Base-by-base conservation (phyloP, 345 rosid species). In the Eucalyptus cloeziana region DNA sequence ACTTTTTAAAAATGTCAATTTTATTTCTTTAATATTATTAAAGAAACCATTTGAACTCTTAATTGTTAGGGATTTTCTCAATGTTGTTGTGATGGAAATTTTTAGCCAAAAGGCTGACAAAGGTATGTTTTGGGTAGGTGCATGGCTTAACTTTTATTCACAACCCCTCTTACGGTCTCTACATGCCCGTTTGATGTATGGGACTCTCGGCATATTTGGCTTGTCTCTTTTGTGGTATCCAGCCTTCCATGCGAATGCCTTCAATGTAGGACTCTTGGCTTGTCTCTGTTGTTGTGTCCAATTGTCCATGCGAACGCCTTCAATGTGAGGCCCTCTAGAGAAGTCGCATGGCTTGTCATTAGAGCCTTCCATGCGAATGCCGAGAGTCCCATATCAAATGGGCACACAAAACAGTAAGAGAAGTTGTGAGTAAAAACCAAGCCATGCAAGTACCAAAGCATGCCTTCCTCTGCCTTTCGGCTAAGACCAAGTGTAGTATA, bases 11-110 rank as follows among this genome's bases (percentile, higher is more conserved):
- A 13, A 3, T 6, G 13, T 62, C 15, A 60, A 13, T 30, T 62
- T 6, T 62, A 27, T 27, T 30, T 52, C 24, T 52, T 52, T 52
- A 17, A 52, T 9, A 17, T 7, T 51, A 51, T 6, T 1, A 51
- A 51, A 51, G 0, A 30, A 62, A 62, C 0, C 9, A 62, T 30
- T 27, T 62, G 8, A 62, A 62, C 69, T 62, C 8, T 0, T 6
- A 62, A 11, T 13, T 30, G 3, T 62, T 62, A 62, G 2, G 2
- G 69, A 62, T 17, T 51, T 51, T 51, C 56, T 51, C 1, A 1
- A 51, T 51, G 9, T 0, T 51, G 22, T 51, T 51, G 22, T 51
- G 22, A 51, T 51, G 9, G 22, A 51, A 51, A 51, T 51, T 51
- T 51, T 51, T 17, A 51, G 22, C 56, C 56, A 17, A 51, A 51